Base-by-base conservation (phyloP, 2,329 filamentous ascomycete species). In the Diaporthe sp. region DNA sequence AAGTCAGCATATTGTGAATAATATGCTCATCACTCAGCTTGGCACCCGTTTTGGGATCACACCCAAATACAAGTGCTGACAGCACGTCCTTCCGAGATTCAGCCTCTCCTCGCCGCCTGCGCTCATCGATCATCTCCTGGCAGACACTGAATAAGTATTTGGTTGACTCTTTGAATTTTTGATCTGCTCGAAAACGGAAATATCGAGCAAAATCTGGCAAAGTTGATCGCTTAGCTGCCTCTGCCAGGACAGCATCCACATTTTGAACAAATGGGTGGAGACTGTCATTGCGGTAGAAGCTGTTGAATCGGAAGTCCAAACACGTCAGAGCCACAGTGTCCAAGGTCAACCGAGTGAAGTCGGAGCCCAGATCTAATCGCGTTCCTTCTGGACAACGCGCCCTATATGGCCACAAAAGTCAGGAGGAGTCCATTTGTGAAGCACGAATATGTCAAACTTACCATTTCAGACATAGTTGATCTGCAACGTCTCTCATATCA, bases 191-290 rank as follows among this genome's bases (percentile, higher is more conserved):
- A 37, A 27, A 51, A 89, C 1, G 88, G 90, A 44, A 87, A 85
- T 86, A 90, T 87, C 72, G 90, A 89, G 75, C 88, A 82, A 30
- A 86, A 80, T 63, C 89, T 86, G 2, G 81, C 84, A 9, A 85
- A 82, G 73, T 88, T 84, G 0, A 82, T 81, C 75, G 90, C 78
- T 0, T 81, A 80, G 74, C 87, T 82, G 4, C 88, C 88, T 39
- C 88, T 89, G 80, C 87, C 84, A 2, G 86, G 84, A 78, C 63
- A 32, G 44, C 30, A 51, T 69, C 44, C 25, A 69, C 63, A 42
- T 69, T 47, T n/a, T 69, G 63, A 4, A 69, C 63, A 30, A 69
- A 69, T 5, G 63, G 63, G 44, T 69, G 63, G 19, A 69, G 63
- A 32, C 25, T 50, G 17, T 69, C 63, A 37, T 50, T 25, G 25